Conservation (phyloP, 495 filamentous ascomycete species). For the Gamarada debralockiae region DNA sequence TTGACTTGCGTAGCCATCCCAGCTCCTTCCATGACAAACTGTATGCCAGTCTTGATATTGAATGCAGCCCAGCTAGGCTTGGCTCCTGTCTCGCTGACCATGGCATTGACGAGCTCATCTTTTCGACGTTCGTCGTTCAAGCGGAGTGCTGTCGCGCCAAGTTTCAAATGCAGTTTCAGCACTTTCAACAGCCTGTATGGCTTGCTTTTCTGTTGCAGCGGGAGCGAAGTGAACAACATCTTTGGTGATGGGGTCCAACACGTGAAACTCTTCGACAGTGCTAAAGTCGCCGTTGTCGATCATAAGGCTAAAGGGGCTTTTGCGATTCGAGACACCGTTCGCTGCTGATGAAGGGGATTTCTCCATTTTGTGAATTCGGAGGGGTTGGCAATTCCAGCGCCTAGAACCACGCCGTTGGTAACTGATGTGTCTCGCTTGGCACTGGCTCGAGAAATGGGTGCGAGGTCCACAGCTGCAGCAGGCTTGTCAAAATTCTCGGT, state of each 20-base stretch:
- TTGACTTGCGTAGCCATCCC: conserved; percentile 29
- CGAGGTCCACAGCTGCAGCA: no score
- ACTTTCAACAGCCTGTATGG: not conserved
- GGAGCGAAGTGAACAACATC: not conserved
- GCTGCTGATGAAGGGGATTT: not conserved
- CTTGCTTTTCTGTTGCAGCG: not conserved
- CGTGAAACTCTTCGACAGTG: not conserved
- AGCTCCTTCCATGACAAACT: not conserved
- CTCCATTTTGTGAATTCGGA: no score
- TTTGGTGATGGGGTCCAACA: not conserved
- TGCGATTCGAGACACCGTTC: not conserved
- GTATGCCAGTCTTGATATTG: not conserved
- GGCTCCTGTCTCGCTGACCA: not conserved
- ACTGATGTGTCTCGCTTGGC: no score
- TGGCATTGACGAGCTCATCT: not conserved
- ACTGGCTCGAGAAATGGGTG: no score
- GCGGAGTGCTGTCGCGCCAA: not conserved
- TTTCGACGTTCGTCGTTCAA: not conserved
- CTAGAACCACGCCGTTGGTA: no score
- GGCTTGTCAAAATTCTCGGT: no score
- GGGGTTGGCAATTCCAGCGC: no score
- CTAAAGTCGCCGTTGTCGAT: not conserved
- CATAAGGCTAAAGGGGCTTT: not conserved
- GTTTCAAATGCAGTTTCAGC: not conserved
- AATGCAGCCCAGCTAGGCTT: not conserved